Base-by-base conservation (phyloP, 805 yeast genomes). In the Nakazawaea anatomiae region DNA sequence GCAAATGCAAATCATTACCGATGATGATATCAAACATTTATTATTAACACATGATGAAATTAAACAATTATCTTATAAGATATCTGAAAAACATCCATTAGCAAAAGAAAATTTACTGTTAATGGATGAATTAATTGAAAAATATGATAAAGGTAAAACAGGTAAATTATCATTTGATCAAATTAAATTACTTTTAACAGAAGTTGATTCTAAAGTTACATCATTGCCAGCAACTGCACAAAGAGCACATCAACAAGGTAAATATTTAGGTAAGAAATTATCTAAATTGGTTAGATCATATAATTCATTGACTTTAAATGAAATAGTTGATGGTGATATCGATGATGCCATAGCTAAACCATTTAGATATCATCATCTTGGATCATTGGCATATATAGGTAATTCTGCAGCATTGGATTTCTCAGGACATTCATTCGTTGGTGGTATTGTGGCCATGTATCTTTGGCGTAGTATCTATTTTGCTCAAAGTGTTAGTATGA, bases 211-310 rank as follows among this genome's bases (percentile, higher is more conserved):
- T 14, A 79, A 80, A 63, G 80, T 83, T 52, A 82, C 87, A 5
- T 79, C 87, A 2, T 65, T 83, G 57, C 89, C 89, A 4, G 87
- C 88, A 7, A 83, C 89, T 8, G 89, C 89, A 8, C 89, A 83
- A 69, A 73, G 88, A 52, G 88, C 89, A 3, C 73, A 77, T 55
- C 89, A 83, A 64, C 89, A 83, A 64, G 89, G 89, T 54, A 71
- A 73, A 52, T 83, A 83, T 58, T 62, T 83, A 38, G 89, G 84
- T 51, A 76, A 75, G 58, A 83, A 83, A 63, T 66, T 83, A 42
- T 73, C 79, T 44, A 75, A 73, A 52, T 62, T 82, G 31, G 82
- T 83, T 6, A 70, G 70, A 50, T 64, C 75, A 10, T 69, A 73
- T 14, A 69, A 69, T 12, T 71, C 75, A 2, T 58, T 78, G 47